These are phyloP conservation scores for Backusella luteola DNA, from an alignment of 192 early-diverging fungal genomes.

Conservation along the genomic window DNA sequence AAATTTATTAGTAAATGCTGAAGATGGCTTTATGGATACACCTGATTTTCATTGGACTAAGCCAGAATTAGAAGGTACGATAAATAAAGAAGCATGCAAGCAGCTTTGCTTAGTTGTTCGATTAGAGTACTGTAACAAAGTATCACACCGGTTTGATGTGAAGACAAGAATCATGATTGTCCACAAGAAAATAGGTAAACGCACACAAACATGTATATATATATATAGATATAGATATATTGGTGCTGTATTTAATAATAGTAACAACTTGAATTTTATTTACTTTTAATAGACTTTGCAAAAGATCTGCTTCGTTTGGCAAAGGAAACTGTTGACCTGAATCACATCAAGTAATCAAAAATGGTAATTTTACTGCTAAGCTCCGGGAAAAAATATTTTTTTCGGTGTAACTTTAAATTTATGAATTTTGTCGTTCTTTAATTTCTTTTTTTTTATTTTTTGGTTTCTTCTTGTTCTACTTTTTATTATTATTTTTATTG, in stretches of 20 bases:
- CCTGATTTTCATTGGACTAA: constrained; percentile 6
- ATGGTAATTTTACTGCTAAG: background rate
- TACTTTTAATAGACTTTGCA: background rate
- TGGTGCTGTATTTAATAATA: background rate
- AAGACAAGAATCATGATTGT: background rate
- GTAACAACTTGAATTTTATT: background rate
- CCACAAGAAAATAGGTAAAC: background rate
- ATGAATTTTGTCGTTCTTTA: background rate
- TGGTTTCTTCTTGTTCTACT: background rate
- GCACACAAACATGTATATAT: background rate
- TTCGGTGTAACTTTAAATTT: background rate
- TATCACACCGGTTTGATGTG: background rate
- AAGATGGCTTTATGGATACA: background rate
- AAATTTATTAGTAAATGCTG: background rate
- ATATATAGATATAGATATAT: background rate
- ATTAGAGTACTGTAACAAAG: background rate
- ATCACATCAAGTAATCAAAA: background rate
- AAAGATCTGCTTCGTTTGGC: background rate
- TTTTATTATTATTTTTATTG: background rate
- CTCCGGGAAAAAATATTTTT: background rate
- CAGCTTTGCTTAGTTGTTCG: background rate
- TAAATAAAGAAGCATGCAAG: background rate
- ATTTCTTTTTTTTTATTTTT: background rate
- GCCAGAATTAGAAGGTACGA: background rate
- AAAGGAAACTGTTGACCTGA: background rate